Evolutionary conservation across 2,329 filamentous ascomycete species (phyloP), one percentile per base, ranked within the genome.

Genomic region (Phialemoniopsis sp.): DNA sequence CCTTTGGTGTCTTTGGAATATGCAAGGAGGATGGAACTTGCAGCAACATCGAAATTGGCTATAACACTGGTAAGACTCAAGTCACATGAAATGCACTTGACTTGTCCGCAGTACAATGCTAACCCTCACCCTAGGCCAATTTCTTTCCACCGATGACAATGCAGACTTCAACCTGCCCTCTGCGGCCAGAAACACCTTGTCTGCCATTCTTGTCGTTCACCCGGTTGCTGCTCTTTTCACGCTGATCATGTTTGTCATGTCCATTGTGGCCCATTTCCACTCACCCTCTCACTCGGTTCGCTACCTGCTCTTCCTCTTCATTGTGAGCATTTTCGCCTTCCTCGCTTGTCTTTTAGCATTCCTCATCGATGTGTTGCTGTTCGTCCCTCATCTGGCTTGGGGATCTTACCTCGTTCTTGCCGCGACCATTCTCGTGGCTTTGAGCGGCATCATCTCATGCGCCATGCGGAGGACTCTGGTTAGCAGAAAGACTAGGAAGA

Each of bases 401-500:
- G 93, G 90, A 47, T 89, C 90, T 43, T 98, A 91, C 73, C 80
- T 97, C 50, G 90, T 96, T 13, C 73, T 97, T 36, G 91, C 82
- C 9, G 88, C 91, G 18, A 94, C 90, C 17, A 85, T 96, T 43
- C 68, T 96, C 40, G 86, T 95, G 36, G 82, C 87, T 37, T 71
- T 88, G 17, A 87, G 87, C 57, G 85, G 84, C 32, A 76, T 98
- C 41, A 82, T 96, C 29, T 90, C 89, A 8, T 98, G 90, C 59
- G 89, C 89, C 16, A 97, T 97, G 89, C 85, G 93, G 47, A 82
- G 91, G 44, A 94, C 90, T 3, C 70, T 97, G 41, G 87, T 96
- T 45, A 87, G 87, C 61, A 80, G 91, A 52, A 96, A 96, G 67
- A 87, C 90, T n/a, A 79, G 90, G 46, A 90, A 93, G 73, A 88